Evolutionary conservation across 805 yeast genomes (phyloP).

Genomic region (Clavispora phyllophila): DNA sequence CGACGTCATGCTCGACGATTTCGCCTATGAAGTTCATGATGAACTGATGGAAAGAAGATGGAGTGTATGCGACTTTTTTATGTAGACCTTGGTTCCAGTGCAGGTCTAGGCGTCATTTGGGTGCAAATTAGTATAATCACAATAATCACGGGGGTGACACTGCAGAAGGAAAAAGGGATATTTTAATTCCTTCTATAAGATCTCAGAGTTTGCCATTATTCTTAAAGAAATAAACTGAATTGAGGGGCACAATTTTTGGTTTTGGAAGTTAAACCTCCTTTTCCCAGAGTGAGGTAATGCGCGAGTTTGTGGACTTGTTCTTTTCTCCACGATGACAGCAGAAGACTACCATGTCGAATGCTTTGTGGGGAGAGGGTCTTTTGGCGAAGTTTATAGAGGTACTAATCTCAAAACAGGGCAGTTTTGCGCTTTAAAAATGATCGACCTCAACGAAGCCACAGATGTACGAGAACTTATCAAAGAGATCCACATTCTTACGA

Average conservation of each 20-base stretch:
- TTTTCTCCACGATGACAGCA: slow-evolving; percentile 9
- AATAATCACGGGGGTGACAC: too few relatives aligned
- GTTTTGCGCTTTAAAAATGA: slow-evolving; percentile 79
- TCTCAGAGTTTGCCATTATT: too few relatives aligned
- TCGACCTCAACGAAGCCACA: slow-evolving; percentile 71
- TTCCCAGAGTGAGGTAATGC: too few relatives aligned
- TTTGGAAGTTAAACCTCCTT: too few relatives aligned
- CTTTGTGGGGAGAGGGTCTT: slow-evolving; percentile 68
- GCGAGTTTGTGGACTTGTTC: not conserved
- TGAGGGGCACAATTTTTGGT: too few relatives aligned
- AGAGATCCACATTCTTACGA: slow-evolving; percentile 65
- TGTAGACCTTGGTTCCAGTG: not conserved
- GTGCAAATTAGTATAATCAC: not conserved
- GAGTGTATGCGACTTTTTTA: not conserved
- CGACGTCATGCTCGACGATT: slow-evolving; percentile 57
- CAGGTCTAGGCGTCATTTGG: not conserved
- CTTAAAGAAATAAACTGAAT: too few relatives aligned
- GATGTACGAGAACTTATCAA: slow-evolving; percentile 66
- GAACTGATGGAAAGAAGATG: not conserved
- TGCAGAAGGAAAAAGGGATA: too few relatives aligned
- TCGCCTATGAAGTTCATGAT: slow-evolving; percentile 68
- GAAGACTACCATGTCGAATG: slow-evolving; percentile 14
- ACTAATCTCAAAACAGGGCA: slow-evolving; percentile 21
- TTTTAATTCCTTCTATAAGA: too few relatives aligned
- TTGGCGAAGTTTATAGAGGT: slow-evolving; percentile 82